These are phyloP conservation scores for Salisapilia sapeloensis DNA, from an alignment of 352 stramenopile genomes.

Conservation along the genomic window DNA sequence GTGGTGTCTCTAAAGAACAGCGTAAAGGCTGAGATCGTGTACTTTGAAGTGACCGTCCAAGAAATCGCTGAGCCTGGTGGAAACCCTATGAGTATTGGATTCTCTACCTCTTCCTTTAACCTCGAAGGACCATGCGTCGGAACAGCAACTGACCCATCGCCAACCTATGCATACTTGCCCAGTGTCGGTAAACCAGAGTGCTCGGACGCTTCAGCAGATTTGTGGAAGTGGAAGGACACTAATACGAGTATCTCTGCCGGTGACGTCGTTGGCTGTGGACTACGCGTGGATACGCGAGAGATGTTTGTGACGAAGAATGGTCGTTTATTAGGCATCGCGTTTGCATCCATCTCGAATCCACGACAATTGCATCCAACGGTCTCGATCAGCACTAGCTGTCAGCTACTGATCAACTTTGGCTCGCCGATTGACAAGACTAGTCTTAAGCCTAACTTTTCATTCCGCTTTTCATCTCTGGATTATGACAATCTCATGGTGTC, in stretches of 20 bases:
- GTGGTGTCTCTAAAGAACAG: conserved; percentile 51
- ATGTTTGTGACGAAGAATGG: conserved; percentile 81
- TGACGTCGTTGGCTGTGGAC: conserved; percentile 62
- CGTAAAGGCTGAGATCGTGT: conserved; percentile 60
- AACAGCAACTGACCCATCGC: conserved; percentile 11
- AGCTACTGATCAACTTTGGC: conserved; percentile 62
- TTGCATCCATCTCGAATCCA: conserved; percentile 38
- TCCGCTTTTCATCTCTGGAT: conserved; percentile 66
- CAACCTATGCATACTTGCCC: conserved; percentile 56
- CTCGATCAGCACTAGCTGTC: conserved; percentile 53
- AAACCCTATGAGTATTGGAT: conserved; percentile 29
- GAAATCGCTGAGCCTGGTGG: conserved; percentile 16
- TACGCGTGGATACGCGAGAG: conserved; percentile 65
- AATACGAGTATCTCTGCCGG: conserved; percentile 18
- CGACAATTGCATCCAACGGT: conserved; percentile 53
- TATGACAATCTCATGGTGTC: conserved; percentile 74
- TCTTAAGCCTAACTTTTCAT: conserved; percentile 58
- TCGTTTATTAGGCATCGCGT: conserved; percentile 53
- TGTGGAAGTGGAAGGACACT: conserved; percentile 58
- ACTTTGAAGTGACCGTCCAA: conserved; percentile 63
- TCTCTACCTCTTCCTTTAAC: conserved; percentile 45
- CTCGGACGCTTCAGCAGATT: conserved; percentile 27
- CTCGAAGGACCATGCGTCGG: conserved; percentile 52
- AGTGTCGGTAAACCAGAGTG: conserved; percentile 50
- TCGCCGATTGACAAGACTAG: conserved; percentile 9